Conservation (phyloP, 2,329 filamentous ascomycete species). For the Tetracladium maxilliforme region DNA sequence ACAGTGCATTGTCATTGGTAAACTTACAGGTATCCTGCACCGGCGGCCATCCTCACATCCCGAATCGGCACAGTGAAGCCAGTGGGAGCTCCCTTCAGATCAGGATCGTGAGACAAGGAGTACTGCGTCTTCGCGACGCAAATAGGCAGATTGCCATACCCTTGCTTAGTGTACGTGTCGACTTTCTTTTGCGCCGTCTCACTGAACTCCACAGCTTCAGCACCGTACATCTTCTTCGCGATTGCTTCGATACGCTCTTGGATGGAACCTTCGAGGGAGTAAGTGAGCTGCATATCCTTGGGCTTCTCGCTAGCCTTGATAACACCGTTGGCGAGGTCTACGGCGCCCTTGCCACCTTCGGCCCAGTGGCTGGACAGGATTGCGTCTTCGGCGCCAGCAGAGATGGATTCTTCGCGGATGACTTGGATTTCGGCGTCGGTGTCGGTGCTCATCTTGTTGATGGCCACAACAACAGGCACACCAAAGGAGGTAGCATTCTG, state of each 20-base stretch:
- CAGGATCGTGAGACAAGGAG: constrained; percentile 82
- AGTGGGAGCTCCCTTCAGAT: constrained; percentile 85
- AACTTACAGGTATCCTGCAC: constrained; percentile 76
- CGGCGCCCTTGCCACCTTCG: constrained; percentile 77
- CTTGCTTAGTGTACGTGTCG: constrained; percentile 84
- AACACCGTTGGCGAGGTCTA: constrained; percentile 79
- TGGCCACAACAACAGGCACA: constrained; percentile 86
- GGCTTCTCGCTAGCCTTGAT: constrained; percentile 70
- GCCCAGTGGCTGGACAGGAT: constrained; percentile 95
- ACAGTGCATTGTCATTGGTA: background rate
- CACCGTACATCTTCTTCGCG: constrained; percentile 88
- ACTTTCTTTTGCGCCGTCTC: constrained; percentile 93
- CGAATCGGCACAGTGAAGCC: constrained; percentile 92
- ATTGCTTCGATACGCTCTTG: constrained; percentile 87
- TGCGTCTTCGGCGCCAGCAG: constrained; percentile 86
- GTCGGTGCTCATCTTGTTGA: constrained; percentile 93
- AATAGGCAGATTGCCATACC: constrained; percentile 84
- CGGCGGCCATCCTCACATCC: constrained; percentile 86
- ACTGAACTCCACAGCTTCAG: constrained; percentile 77
- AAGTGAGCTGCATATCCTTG: constrained; percentile 79
- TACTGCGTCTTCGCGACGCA: constrained; percentile 99
- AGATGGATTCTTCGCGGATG: constrained; percentile 78
- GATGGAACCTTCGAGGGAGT: constrained; percentile 63
- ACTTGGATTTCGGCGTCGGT: constrained; percentile 84
- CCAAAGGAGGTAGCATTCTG: constrained; percentile 79